Evolutionary conservation across 768 basidiomycete species (phyloP).

Genomic region (Phanerochaete sordida): DNA sequence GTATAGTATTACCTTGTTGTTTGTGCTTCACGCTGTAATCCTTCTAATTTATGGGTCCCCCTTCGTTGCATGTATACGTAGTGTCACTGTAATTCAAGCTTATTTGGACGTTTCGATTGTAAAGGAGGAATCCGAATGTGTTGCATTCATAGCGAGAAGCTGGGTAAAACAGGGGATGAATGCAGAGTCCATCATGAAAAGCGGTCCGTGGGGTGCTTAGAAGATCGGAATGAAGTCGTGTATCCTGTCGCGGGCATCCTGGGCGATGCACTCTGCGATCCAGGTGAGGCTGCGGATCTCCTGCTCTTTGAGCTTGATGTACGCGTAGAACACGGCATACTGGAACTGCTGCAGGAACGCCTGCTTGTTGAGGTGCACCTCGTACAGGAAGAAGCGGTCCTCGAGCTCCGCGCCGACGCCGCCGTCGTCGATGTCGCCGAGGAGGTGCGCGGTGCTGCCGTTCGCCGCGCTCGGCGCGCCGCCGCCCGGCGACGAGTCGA

Average conservation of each 20-base stretch:
- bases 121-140: not conserved
- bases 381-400: conserved; percentile 91
- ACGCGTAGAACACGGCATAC: conserved; percentile 88
- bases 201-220: conserved; percentile 32
- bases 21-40: too few species aligned
- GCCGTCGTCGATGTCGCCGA: conserved; percentile 29
- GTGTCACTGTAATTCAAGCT: not conserved
- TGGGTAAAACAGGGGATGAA: not conserved
- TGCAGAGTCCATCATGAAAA: not conserved
- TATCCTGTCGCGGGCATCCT: conserved; percentile 93
- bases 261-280: conserved; percentile 98
- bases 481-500: conserved; percentile 48
- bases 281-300: conserved; percentile 86
- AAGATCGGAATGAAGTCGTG: conserved; percentile 93
- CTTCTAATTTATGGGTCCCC: too few species aligned
- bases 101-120: not conserved
- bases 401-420: conserved; percentile 69
- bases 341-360: conserved; percentile 98
- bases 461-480: conserved; percentile 28
- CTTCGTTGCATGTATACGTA: not conserved
- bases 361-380: conserved; percentile 92
- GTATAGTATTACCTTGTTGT: too few species aligned
- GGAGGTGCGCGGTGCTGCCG: conserved; percentile 25
- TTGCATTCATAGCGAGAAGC: not conserved
- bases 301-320: conserved; percentile 89